phyloP scores from a whole-genome alignment of 2,329 filamentous ascomycete genomes.

The Beauveria asiatica region DNA sequence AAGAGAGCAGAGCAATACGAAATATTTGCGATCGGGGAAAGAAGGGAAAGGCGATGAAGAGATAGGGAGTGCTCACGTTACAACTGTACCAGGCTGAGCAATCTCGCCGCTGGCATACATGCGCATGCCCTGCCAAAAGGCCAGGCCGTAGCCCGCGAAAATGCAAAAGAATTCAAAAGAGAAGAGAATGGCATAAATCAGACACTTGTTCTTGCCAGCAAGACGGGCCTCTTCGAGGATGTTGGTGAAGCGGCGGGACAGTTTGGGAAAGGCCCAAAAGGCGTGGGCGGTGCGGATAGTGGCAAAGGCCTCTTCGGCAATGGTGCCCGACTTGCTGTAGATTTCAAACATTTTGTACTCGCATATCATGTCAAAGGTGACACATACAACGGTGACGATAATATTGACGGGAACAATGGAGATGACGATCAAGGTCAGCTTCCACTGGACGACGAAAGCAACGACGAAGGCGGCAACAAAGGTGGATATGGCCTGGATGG shows the following conservation, averaged over 20 bases:
- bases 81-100: constrained; percentile 33
- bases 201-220: constrained; percentile 35
- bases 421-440: constrained; percentile 35
- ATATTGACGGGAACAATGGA: constrained; percentile 37
- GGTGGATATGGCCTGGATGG: constrained; percentile 31
- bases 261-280: constrained; percentile 38
- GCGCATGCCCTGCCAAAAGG: constrained; percentile 43
- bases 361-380: constrained; percentile 31
- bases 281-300: constrained; percentile 42
- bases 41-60: not conserved
- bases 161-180: constrained; percentile 39
- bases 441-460: constrained; percentile 33
- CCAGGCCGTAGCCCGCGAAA: constrained; percentile 37
- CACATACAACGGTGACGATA: constrained; percentile 28
- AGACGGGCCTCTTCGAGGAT: constrained; percentile 32
- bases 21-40: too few species aligned
- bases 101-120: constrained; percentile 39
- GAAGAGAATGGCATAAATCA: constrained; percentile 35
- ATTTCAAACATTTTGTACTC: constrained; percentile 36
- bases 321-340: constrained; percentile 32
- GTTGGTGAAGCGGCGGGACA: constrained; percentile 32
- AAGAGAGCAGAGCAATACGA: not conserved
- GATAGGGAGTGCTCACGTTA: constrained; percentile 30
- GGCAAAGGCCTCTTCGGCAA: constrained; percentile 42
- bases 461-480: constrained; percentile 32